These are phyloP conservation scores for Colletotrichum abscissum DNA, from an alignment of 2,329 filamentous ascomycete species.

Conservation along the genomic window DNA sequence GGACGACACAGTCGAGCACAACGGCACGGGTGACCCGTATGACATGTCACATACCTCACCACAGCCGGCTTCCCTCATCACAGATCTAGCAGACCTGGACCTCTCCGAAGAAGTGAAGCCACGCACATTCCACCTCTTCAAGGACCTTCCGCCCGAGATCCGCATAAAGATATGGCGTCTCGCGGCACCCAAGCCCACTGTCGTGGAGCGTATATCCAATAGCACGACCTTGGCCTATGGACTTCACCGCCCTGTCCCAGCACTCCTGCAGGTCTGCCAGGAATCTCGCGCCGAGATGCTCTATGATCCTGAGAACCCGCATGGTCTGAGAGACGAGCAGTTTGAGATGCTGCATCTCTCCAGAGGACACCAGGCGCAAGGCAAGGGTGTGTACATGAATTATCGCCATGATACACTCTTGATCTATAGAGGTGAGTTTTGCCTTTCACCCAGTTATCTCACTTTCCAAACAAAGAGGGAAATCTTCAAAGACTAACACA, in stretches of 20 bases:
- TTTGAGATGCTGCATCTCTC: conserved; percentile 10
- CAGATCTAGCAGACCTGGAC: not conserved
- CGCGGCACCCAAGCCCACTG: not conserved
- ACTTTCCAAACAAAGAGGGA: too few species aligned
- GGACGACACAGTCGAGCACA: too few species aligned
- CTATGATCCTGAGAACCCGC: not conserved
- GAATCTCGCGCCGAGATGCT: conserved; percentile 18
- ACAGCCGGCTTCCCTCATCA: not conserved
- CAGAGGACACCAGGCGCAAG: not conserved
- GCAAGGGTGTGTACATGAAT: conserved; percentile 15
- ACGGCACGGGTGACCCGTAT: too few species aligned
- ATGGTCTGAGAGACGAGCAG: not conserved
- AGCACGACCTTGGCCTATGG: not conserved
- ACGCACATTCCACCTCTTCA: conserved; percentile 18
- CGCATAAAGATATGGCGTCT: conserved; percentile 17
- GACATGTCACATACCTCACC: too few species aligned
- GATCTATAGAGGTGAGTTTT: conserved; percentile 17
- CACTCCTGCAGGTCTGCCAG: conserved; percentile 5
- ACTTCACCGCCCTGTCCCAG: conserved; percentile 16
- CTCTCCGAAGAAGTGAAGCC: not conserved
- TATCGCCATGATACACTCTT: conserved; percentile 10
- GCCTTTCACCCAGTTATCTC: not conserved
- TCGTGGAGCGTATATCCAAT: conserved; percentile 9
- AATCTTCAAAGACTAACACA: not conserved
- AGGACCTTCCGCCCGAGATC: conserved; percentile 8